Percentiles rank a stretch among this genome's conserved stretches.
Conservation (phyloP, 306 rosid species). For the Ziziphus jujuba region DNA sequence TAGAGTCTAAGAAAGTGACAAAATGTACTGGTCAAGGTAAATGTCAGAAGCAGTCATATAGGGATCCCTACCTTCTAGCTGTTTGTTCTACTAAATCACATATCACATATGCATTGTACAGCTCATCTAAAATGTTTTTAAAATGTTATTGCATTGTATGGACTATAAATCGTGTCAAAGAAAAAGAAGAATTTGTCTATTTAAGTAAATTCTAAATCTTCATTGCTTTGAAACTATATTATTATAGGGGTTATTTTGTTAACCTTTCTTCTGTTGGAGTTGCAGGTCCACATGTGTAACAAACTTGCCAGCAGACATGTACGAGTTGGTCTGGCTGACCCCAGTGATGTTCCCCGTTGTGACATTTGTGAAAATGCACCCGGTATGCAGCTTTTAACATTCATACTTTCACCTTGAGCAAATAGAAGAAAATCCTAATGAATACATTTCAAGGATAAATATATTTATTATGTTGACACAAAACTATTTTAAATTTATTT, state of each 20-base stretch:
- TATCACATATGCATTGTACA: neutral
- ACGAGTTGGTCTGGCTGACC: constrained; percentile 67
- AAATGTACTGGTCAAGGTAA: constrained; percentile 1
- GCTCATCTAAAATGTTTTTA: neutral
- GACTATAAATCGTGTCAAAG: too few relatives aligned
- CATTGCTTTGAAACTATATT: neutral
- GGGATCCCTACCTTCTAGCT: neutral
- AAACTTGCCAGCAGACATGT: constrained; percentile 75
- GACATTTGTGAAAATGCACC: constrained; percentile 80
- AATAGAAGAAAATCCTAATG: too few relatives aligned
- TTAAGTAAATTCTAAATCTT: neutral
- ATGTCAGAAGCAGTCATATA: constrained; percentile 1
- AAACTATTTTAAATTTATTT: constrained; percentile 3
- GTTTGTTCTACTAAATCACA: neutral
- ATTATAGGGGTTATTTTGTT: constrained; percentile 1
- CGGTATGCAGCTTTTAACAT: constrained; percentile 34
- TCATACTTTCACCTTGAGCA: neutral
- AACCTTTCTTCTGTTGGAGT: constrained; percentile 26
- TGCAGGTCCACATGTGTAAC: constrained; percentile 74
- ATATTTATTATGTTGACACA: neutral
- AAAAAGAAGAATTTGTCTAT: too few relatives aligned
- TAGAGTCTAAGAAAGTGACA: neutral
- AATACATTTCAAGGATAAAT: neutral
- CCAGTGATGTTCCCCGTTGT: constrained; percentile 62
- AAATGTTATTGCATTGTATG: neutral